Conservation (phyloP, 331 rosid genomes). For the Rhamnella rubrinervis region DNA sequence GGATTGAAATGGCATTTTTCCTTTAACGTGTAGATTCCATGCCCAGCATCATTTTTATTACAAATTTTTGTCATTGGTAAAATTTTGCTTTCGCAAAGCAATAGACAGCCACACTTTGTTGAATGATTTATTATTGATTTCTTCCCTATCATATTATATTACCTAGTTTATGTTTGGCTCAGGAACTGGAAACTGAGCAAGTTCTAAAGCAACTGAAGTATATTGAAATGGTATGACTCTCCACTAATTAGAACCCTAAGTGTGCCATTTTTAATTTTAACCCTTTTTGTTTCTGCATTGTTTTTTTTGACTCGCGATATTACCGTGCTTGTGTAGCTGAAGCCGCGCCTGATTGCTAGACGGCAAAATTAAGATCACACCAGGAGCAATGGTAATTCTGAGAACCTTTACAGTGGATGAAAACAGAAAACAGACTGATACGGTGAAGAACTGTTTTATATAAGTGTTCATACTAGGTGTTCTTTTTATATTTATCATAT, state of each 20-base stretch:
- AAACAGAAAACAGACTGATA: conserved; percentile 21
- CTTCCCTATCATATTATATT: background rate
- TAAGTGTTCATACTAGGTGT: no score
- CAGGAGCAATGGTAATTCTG: conserved; percentile 26
- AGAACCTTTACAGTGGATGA: conserved; percentile 17
- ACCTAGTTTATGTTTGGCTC: conserved; percentile 24
- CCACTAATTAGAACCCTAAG: background rate
- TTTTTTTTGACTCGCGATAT: background rate
- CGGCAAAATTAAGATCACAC: conserved; percentile 38
- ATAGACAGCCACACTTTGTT: background rate
- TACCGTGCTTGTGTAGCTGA: conserved; percentile 43
- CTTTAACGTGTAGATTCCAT: no score
- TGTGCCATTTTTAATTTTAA: background rate
- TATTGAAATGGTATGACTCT: conserved; percentile 64
- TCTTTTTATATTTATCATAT: no score
- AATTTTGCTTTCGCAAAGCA: no score
- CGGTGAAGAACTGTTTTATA: conserved; percentile 23
- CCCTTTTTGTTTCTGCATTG: background rate
- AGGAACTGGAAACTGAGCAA: conserved; percentile 78
- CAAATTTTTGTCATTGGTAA: no score
- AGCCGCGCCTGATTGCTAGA: conserved; percentile 53
- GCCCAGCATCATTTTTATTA: no score
- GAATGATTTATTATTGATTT: background rate
- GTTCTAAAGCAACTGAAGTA: conserved; percentile 78
- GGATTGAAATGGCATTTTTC: no score